Evolutionary conservation across 2,329 filamentous ascomycete species (phyloP), one percentile per base, ranked within the genome.

Genomic region (Clonostachys chloroleuca): DNA sequence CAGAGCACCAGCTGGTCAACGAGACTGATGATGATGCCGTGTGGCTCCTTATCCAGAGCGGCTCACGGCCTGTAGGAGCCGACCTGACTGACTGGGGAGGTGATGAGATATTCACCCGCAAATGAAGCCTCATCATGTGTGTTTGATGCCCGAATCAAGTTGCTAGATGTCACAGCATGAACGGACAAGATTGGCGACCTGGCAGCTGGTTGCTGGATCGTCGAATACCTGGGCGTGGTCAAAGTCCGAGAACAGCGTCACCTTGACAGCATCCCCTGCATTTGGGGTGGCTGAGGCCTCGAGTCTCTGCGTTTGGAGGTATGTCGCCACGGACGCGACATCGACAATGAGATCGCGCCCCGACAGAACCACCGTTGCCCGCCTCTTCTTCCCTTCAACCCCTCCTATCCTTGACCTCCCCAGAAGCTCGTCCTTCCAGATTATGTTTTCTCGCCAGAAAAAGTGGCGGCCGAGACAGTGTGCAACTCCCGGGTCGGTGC

Each of bases 1-100:
- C 81, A 1, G 84, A 89, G 60, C 84, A 89, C 63, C 84, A 88
- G 60, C 76, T 84, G 46, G 69, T 83, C 17, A 89, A 89, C 55
- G 78, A 87, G 36, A 75, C 76, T 2, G 79, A 83, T 40, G 43
- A 44, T 12, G 80, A 85, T 42, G 67, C 85, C 3, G 75, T 81
- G 36, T 87, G 84, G 81, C 75, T 87, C 12, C 75, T 89, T 41
- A 80, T 82, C 6, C 74, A 84, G 18, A 81, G 77, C 53, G 85
- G 84, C 1, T 60, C 75, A 3, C 70, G 72, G 47, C 84, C 84
- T 0, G 72, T 81, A 2, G 81, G 85, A 6, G 80, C 81, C 24
- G 81, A 84, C 56, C 55, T 88, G 47, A 72, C 75, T 12, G 80
- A 76, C 18, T 89, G 84, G 84, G 78, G 78, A 49, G 77, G 76